phyloP scores from a whole-genome alignment of 139 green algal species.

The Chlorella sorokiniana region DNA sequence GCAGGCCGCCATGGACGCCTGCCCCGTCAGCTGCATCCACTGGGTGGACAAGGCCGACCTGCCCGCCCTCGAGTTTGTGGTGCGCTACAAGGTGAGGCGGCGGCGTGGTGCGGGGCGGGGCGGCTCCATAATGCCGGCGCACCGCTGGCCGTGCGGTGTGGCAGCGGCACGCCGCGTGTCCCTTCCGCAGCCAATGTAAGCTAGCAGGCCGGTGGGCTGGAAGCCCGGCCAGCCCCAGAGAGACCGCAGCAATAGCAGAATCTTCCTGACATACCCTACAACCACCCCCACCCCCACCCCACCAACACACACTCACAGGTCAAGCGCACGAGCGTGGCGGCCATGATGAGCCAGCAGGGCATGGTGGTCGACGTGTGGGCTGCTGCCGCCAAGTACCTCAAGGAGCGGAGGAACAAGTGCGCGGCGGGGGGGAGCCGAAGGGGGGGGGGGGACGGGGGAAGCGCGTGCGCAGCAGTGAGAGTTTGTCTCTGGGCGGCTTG shows the following conservation, averaged over 20 bases:
- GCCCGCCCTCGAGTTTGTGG: slow-evolving; percentile 81
- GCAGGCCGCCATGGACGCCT: slow-evolving; percentile 67
- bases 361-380: slow-evolving; percentile 50
- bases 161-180: neutral
- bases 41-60: slow-evolving; percentile 82
- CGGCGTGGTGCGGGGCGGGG: neutral
- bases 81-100: slow-evolving; percentile 52
- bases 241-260: too few species aligned
- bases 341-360: slow-evolving; percentile 82
- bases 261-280: neutral
- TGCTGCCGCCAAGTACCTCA: slow-evolving; percentile 51
- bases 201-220: neutral
- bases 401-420: slow-evolving; percentile 49
- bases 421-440: neutral
- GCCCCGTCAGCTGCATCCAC: slow-evolving; percentile 89
- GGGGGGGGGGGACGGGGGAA: neutral
- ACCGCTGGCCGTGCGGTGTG: neutral
- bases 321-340: slow-evolving; percentile 66
- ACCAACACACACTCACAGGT: slow-evolving; percentile 3
- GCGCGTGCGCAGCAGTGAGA: neutral
- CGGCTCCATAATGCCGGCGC: neutral
- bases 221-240: neutral
- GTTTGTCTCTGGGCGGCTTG: neutral
- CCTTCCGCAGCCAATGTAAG: neutral
- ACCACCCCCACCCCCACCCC: neutral